Evolutionary conservation across 176 grass and related monocot species (phyloP).

Genomic region (Musa beccarii): DNA sequence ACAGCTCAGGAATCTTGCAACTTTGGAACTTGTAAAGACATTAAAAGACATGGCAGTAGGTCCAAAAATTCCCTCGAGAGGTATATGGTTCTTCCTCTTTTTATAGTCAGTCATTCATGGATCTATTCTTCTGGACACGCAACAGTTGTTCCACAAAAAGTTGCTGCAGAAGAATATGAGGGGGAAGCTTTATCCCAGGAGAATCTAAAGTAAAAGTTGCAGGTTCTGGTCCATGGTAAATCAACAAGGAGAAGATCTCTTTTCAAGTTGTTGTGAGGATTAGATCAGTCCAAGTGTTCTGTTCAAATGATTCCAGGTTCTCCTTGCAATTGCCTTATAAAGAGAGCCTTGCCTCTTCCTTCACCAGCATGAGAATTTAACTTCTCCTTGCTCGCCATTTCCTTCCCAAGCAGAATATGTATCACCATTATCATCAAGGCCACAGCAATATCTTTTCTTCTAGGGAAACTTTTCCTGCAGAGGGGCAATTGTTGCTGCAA

Average conservation of each 20-base stretch:
- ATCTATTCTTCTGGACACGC: conserved; percentile 34
- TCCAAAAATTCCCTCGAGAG: conserved; percentile 40
- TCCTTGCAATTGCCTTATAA: conserved; percentile 9
- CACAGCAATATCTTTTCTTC: conserved; percentile 51
- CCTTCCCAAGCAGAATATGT: conserved; percentile 49
- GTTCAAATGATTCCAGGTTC: conserved; percentile 40
- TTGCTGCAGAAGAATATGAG: conserved; percentile 33
- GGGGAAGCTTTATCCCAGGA: conserved; percentile 10
- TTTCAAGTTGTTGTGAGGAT: conserved; percentile 58
- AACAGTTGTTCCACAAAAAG: conserved; percentile 46
- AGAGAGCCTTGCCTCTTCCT: background rate
- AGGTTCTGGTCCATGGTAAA: conserved; percentile 35
- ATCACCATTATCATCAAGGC: conserved; percentile 40
- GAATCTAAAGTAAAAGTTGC: conserved; percentile 39
- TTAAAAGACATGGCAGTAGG: background rate
- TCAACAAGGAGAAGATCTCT: conserved; percentile 78
- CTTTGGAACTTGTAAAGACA: conserved; percentile 22
- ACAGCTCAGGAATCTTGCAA: background rate
- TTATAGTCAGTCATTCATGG: conserved; percentile 20
- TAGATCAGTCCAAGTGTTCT: conserved; percentile 37
- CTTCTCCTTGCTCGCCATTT: background rate
- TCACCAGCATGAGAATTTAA: background rate
- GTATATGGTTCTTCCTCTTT: conserved; percentile 58
- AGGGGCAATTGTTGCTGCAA: conserved; percentile 44
- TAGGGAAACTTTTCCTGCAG: conserved; percentile 31